Evolutionary conservation across 805 yeast species (phyloP).

Genomic region (Kazachstania taianensis): DNA sequence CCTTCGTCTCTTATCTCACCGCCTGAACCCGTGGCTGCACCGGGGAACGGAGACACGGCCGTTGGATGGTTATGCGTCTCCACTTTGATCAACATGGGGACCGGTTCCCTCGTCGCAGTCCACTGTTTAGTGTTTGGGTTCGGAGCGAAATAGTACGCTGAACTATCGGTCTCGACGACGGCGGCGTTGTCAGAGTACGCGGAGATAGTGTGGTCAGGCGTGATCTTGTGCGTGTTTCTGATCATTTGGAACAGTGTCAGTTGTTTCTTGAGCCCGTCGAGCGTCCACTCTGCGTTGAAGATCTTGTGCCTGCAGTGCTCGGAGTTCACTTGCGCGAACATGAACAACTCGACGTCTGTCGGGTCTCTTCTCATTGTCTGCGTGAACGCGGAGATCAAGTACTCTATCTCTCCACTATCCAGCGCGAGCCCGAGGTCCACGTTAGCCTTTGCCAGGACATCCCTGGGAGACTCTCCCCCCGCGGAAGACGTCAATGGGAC

Average conservation of each 20-base stretch:
- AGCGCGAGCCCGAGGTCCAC: constrained; percentile 84
- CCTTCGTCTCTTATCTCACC: constrained; percentile 99
- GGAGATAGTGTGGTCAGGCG: constrained; percentile 74
- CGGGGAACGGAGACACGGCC: constrained; percentile 97
- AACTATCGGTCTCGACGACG: constrained; percentile 49
- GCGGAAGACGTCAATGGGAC: constrained; percentile 49
- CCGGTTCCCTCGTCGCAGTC: constrained; percentile 63
- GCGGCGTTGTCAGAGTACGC: constrained; percentile 99
- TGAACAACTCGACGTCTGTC: constrained; percentile 93
- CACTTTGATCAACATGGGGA: constrained; percentile 86
- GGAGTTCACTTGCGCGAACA: constrained; percentile 99
- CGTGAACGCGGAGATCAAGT: constrained; percentile 74
- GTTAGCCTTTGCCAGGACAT: constrained; percentile 66
- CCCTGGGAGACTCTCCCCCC: constrained; percentile 26
- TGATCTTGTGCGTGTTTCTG: constrained; percentile 77
- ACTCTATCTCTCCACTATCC: constrained; percentile 86
- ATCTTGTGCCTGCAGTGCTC: constrained; percentile 99
- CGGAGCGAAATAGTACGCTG: constrained; percentile 71
- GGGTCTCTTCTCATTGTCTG: constrained; percentile 75
- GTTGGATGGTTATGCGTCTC: constrained; percentile 99
- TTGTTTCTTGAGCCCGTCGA: constrained; percentile 70
- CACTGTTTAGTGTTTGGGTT: constrained; percentile 63
- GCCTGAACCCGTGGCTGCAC: constrained; percentile 99
- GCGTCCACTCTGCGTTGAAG: constrained; percentile 96
- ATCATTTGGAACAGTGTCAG: constrained; percentile 85